These are phyloP conservation scores for Brachypodium distachyon DNA, from an alignment of 202 grass and related monocot species.

Conservation along the genomic window DNA sequence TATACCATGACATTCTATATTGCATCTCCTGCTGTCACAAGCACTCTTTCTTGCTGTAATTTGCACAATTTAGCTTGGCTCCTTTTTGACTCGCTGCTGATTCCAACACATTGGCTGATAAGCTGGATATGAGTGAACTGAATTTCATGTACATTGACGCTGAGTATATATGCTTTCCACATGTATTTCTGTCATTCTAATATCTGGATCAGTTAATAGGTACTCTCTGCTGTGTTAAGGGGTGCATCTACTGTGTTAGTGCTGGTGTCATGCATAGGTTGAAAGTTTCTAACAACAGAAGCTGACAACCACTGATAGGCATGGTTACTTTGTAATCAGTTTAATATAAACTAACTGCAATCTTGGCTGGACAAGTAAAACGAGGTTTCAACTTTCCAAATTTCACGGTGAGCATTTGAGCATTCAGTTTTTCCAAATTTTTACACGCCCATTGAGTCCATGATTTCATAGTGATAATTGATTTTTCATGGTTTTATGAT, in stretches of 20 bases:
- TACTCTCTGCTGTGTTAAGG: too few species aligned
- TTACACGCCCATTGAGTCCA: too few species aligned
- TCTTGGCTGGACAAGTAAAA: neutral
- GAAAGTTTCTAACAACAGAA: neutral
- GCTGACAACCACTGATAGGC: neutral
- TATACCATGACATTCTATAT: neutral
- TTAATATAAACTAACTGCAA: neutral
- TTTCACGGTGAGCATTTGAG: too few species aligned
- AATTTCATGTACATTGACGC: neutral
- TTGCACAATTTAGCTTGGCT: neutral
- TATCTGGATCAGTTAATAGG: neutral
- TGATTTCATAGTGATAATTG: too few species aligned
- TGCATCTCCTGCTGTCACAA: neutral
- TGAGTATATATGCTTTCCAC: neutral
- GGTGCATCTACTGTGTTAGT: too few species aligned
- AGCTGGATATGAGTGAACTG: neutral
- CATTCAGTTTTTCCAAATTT: too few species aligned
- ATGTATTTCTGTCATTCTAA: neutral
- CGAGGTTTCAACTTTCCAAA: too few species aligned
- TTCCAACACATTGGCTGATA: neutral
- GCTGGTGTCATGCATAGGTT: neutral
- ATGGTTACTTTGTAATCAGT: neutral
- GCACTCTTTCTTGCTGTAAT: neutral
- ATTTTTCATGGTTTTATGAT: too few species aligned
- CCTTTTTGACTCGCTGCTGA: neutral